Evolutionary conservation across 2,329 filamentous ascomycete genomes (phyloP), one percentile per base, ranked within the genome.

Genomic region (Cercospora zeae-maydis): DNA sequence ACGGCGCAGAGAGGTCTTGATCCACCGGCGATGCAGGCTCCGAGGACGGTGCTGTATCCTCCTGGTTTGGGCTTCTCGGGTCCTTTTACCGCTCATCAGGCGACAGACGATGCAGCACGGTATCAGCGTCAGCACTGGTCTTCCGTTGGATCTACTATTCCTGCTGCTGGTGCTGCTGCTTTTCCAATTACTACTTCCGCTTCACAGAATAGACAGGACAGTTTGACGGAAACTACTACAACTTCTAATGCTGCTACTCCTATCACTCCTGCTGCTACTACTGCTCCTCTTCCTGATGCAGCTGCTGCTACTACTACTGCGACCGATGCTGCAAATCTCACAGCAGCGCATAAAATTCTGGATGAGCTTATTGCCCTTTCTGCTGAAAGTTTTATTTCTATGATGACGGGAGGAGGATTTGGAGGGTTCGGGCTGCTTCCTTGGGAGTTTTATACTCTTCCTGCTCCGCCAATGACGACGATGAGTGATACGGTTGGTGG

Each of bases 131-230:
- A 34, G 24, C 11, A 13, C 1, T 4, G 10, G 42, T 10, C 19
- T 27, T 49, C 11, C 3, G 42, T 30, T 49, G 42, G 42, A 30
- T 13, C 49, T 7, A n/a, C 27, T n/a, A n/a, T n/a, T n/a, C n/a
- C n/a, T n/a, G n/a, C n/a, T 52, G 11, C 47, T 33, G 27, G 13
- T 31, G 24, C 24, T 33, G 21, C 30, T 4, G n/a, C 47, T 16
- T 13, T 8, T 16, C 49, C 49, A 7, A 30, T 53, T 53, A 19
- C 31, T 45, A 21, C 39, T 53, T 53, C 27, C 31, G 16, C 49
- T 53, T 53, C 49, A 10, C 27, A 53, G 19, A 53, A 53, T 53
- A 59, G 56, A 47, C 56, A 59, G 42, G 56, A 59, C 30, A 49
- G 37, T 27, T 59, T 59, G 56, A 33, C 30, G 21, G 56, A 30